phyloP scores from a whole-genome alignment of 2,329 filamentous ascomycete species.

The Colletotrichum higginsianum region DNA sequence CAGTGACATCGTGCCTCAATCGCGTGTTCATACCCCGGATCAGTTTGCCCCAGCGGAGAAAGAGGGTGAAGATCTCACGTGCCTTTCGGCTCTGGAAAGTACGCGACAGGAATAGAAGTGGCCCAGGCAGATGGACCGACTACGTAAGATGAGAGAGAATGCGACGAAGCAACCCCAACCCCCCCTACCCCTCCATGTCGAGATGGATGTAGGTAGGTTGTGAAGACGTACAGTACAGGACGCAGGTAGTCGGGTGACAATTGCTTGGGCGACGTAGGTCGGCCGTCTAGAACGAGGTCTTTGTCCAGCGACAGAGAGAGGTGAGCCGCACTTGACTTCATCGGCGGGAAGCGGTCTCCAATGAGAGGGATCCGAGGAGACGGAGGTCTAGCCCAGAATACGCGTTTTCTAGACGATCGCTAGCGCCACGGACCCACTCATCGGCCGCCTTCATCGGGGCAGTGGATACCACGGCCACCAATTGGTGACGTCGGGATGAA shows the following conservation, averaged over 20 bases:
- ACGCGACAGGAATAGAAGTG: background rate
- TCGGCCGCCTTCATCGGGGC: background rate
- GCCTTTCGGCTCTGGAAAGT: background rate
- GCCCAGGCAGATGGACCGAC: background rate
- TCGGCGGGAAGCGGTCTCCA: constrained; percentile 21
- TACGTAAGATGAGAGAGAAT: background rate
- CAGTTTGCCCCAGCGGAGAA: background rate
- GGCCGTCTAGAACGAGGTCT: constrained; percentile 16
- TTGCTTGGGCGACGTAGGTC: constrained; percentile 36
- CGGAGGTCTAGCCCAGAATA: constrained; percentile 31
- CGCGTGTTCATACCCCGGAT: background rate
- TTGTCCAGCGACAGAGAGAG: background rate
- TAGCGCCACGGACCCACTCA: constrained; percentile 28
- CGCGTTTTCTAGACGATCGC: constrained; percentile 37
- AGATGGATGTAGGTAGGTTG: background rate
- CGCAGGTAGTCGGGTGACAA: background rate
- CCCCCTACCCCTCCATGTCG: background rate
- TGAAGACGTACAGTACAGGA: background rate
- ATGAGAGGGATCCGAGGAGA: constrained; percentile 20
- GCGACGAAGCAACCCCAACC: background rate
- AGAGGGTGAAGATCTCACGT: background rate
- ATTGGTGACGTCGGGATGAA: constrained; percentile 34
- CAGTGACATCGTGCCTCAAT: background rate
- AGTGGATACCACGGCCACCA: constrained; percentile 10
- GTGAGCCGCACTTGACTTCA: constrained; percentile 38